Evolutionary conservation across 495 filamentous ascomycete genomes (phyloP).

Genomic region (Xylaria sp.): DNA sequence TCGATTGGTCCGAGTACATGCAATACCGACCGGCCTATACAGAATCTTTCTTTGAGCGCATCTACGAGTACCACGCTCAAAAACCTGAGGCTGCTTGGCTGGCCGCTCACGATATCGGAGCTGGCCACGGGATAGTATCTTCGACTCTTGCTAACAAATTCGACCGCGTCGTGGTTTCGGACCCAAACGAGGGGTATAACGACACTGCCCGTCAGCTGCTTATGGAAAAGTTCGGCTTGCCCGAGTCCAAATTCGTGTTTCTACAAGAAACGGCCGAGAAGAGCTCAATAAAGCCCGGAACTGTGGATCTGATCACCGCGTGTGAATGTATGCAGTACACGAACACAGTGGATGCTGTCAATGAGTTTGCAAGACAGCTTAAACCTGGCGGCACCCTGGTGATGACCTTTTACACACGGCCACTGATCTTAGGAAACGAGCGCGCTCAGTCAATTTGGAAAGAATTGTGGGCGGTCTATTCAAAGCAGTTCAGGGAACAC

Average conservation of each 20-base stretch:
- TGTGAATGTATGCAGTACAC: slow-evolving; percentile 41
- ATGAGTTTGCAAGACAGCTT: slow-evolving; percentile 32
- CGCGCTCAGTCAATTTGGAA: background rate
- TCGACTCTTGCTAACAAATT: slow-evolving; percentile 34
- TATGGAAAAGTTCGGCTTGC: slow-evolving; percentile 20
- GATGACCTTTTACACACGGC: slow-evolving; percentile 31
- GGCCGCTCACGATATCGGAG: slow-evolving; percentile 30
- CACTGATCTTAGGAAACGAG: slow-evolving; percentile 18
- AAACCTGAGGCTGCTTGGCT: background rate
- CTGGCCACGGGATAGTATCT: slow-evolving; percentile 38
- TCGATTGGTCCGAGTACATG: background rate
- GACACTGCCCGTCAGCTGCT: slow-evolving; percentile 33
- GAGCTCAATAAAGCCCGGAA: slow-evolving; percentile 33
- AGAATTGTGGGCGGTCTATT: background rate
- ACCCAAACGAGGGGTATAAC: slow-evolving; percentile 40
- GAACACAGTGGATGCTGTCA: slow-evolving; percentile 27
- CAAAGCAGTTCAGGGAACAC: background rate
- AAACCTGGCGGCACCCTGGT: slow-evolving; percentile 30
- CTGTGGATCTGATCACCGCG: slow-evolving; percentile 34
- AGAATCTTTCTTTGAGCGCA: slow-evolving; percentile 11
- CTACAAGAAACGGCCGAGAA: slow-evolving; percentile 37
- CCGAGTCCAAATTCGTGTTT: slow-evolving; percentile 36
- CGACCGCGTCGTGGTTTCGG: slow-evolving; percentile 35
- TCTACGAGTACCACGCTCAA: slow-evolving; percentile 6
- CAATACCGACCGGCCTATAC: background rate